phyloP scores from a whole-genome alignment of 192 early-diverging fungal genomes.

The Backusella westeae region DNA sequence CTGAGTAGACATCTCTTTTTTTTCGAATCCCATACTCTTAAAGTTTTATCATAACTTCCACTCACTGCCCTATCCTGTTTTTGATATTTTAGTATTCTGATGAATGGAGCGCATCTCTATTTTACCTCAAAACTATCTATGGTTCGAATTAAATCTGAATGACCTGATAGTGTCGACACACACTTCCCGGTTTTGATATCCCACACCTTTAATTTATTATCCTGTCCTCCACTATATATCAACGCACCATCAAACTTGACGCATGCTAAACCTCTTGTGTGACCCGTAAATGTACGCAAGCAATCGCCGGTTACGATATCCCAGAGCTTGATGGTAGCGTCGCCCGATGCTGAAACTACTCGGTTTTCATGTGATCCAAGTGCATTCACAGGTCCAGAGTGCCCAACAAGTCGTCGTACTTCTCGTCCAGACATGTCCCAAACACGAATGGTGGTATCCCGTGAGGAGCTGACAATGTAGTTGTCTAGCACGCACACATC shows the following conservation, averaged over 20 bases:
- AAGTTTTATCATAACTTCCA: conserved; percentile 89
- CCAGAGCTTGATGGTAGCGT: conserved; percentile 81
- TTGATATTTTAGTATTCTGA: neutral
- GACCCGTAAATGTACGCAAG: conserved; percentile 77
- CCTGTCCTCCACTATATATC: conserved; percentile 80
- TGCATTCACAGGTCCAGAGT: conserved; percentile 94
- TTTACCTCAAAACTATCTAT: conserved; percentile 68
- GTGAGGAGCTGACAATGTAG: conserved; percentile 85
- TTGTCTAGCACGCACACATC: conserved; percentile 80
- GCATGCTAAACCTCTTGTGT: conserved; percentile 78
- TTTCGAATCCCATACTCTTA: conserved; percentile 93
- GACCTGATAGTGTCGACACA: conserved; percentile 59
- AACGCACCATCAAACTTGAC: conserved; percentile 75
- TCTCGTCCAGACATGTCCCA: conserved; percentile 71
- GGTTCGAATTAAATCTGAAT: conserved; percentile 80
- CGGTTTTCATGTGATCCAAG: conserved; percentile 70
- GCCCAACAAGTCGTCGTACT: conserved; percentile 71
- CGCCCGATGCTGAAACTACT: conserved; percentile 86
- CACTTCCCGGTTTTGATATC: conserved; percentile 54
- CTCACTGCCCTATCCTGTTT: conserved; percentile 63
- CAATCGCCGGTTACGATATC: conserved; percentile 62
- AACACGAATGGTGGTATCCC: conserved; percentile 88
- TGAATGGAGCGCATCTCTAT: neutral
- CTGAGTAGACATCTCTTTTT: conserved; percentile 70
- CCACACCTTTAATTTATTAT: conserved; percentile 74